Conservation (phyloP, 345 rosid species). For the Sonneratia caseolaris region DNA sequence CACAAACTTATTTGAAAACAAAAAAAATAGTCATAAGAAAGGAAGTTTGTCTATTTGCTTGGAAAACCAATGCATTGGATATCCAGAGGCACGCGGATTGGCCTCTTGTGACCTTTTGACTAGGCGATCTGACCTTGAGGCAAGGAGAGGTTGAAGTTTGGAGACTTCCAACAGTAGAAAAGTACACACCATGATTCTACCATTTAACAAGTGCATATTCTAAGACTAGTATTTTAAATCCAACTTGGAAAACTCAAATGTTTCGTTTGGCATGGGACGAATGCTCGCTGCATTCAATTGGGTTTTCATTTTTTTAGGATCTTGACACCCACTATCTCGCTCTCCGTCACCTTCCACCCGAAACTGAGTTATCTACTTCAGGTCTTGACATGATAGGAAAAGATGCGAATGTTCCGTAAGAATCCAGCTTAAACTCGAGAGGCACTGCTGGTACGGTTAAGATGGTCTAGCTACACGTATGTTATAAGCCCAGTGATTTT, state of each 20-base stretch:
- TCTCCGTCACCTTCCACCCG: not conserved
- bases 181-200: not conserved
- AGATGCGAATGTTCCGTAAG: not conserved
- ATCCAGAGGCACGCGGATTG: not conserved
- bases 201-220: not conserved
- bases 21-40: not conserved
- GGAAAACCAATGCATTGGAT: not conserved
- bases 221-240: not conserved
- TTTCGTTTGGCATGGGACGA: constrained; percentile 3
- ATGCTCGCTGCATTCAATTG: constrained; percentile 3
- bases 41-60: not conserved
- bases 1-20: not conserved
- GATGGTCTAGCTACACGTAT: not conserved
- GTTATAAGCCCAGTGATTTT: too few relatives aligned
- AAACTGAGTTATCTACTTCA: not conserved
- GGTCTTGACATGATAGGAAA: not conserved
- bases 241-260: constrained; percentile 16
- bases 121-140: not conserved
- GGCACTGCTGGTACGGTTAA: too few relatives aligned
- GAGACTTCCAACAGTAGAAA: constrained; percentile 7
- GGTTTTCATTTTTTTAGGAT: not conserved
- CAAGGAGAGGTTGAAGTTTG: not conserved
- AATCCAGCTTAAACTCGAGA: not conserved
- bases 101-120: constrained; percentile 2
- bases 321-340: not conserved